These are phyloP conservation scores for Cercospora sp. DNA, from an alignment of 2,329 filamentous ascomycete genomes.

Conservation along the genomic window DNA sequence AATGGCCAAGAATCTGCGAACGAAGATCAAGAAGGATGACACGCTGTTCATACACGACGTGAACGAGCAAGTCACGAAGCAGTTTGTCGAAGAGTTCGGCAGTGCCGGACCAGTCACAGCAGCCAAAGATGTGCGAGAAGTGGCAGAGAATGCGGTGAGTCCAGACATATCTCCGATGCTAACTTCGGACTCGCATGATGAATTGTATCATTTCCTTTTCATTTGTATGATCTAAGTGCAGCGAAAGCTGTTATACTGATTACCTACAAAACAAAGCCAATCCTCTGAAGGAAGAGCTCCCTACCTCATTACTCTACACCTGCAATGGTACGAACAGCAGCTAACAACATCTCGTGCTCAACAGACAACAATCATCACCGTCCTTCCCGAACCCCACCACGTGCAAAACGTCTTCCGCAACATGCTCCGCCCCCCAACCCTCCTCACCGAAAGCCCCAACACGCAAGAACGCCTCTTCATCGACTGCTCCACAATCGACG, in stretches of 20 bases:
- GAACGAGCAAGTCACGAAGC: constrained; percentile 57
- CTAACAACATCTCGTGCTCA: not conserved
- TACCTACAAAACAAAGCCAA: constrained; percentile 66
- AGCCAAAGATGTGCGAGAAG: constrained; percentile 59
- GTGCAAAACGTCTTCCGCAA: constrained; percentile 79
- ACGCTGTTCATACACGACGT: constrained; percentile 66
- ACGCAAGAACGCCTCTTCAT: constrained; percentile 74
- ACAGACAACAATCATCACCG: constrained; percentile 83
- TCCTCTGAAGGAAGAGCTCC: constrained; percentile 60
- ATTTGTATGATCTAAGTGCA: constrained; percentile 73
- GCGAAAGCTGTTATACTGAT: constrained; percentile 61
- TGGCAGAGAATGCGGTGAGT: constrained; percentile 68
- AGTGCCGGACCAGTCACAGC: constrained; percentile 51
- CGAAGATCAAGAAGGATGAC: constrained; percentile 64
- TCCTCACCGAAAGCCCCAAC: constrained; percentile 51
- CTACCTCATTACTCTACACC: not conserved
- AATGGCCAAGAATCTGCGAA: constrained; percentile 70
- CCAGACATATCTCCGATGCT: not conserved
- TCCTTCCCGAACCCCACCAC: constrained; percentile 84
- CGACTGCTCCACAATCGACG: constrained; percentile 96
- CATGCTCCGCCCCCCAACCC: constrained; percentile 64
- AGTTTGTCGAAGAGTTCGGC: constrained; percentile 56
- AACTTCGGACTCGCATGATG: constrained; percentile 19
- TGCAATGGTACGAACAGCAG: not conserved
- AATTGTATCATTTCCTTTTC: constrained; percentile 40